Base-by-base conservation (phyloP, 257 asterid species). In the Solanum chaucha region DNA sequence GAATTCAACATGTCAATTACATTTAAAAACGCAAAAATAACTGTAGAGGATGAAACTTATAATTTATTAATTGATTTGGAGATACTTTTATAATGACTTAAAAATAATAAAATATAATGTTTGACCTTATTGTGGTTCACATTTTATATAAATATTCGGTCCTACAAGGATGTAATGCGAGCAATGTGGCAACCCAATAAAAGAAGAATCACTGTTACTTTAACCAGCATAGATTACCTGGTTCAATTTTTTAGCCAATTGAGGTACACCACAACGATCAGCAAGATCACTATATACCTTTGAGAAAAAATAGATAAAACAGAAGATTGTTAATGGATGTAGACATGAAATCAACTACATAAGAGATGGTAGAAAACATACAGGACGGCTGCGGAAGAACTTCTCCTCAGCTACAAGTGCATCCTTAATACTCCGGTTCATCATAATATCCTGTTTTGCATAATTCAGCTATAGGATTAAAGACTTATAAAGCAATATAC, bases 221-320 rank as follows among this genome's bases (percentile, higher is more conserved):
- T 32, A 41, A 51, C 86, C 64, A 74, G 78, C 81, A 75, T 34
- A 72, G 40, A 13, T 70, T 86, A 93, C 98, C 99, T 97, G 98
- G 92, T 97, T 97, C 98, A 97, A 93, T 93, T 96, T 97, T 95
- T 94, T 97, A 86, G 99, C 98, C 95, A 97, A 88, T 92, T 97
- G 98, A 89, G 98, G 97, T 73, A 95, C 90, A 30, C 99, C 99
- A 90, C 99, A 97, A 36, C 96, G 97, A 87, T 96, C 99, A 44
- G 98, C 96, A 89, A 97, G 90, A 87, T 96, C 99, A 82, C 89
- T 93, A 88, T 97, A 97, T 22, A 95, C 98, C 99, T 97, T 87
- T 77, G 89, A 77, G 89, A 77, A 65, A 85, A 61, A 59, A 41
- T n/a, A 78, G 26, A 55, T 80, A 38, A 78, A 75, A 64, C 59